A percentile compares a stretch with the other conserved stretches of the same genome.
These are phyloP conservation scores for Pseudonitzschia delicatissima DNA, from an alignment of 108 stramenopile genomes.

Conservation along the genomic window DNA sequence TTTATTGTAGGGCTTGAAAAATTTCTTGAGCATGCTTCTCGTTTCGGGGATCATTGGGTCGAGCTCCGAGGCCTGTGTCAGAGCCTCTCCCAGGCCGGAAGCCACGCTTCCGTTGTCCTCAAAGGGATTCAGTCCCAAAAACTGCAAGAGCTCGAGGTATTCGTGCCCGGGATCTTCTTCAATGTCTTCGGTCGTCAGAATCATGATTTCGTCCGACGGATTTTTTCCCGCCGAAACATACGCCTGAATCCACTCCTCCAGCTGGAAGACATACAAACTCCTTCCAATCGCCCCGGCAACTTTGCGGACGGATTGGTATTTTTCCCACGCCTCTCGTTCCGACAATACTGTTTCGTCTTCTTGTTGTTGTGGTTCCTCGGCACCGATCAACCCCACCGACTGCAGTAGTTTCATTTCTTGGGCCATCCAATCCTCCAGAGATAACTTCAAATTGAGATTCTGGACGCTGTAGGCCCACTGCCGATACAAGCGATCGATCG, in stretches of 20 bases:
- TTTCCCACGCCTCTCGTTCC: slow-evolving; percentile 27
- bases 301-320: slow-evolving; percentile 19
- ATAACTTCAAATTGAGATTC: slow-evolving; percentile 4
- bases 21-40: slow-evolving; percentile 16
- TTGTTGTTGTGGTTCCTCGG: background rate
- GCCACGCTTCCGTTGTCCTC: background rate
- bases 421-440: slow-evolving; percentile 39
- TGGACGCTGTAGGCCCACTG: slow-evolving; percentile 24
- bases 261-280: slow-evolving; percentile 27
- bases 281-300: slow-evolving; percentile 20
- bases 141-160: slow-evolving; percentile 15
- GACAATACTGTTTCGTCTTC: background rate
- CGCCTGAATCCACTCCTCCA: slow-evolving; percentile 30
- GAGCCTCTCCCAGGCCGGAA: background rate
- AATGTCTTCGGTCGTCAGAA: slow-evolving; percentile 19
- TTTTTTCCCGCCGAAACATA: slow-evolving; percentile 23
- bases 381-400: slow-evolving; percentile 13
- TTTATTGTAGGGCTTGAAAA: slow-evolving; percentile 35
- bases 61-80: background rate
- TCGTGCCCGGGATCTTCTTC: slow-evolving; percentile 19
- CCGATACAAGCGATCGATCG: slow-evolving; percentile 35
- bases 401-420: slow-evolving; percentile 21
- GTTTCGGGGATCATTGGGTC: slow-evolving; percentile 25
- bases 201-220: slow-evolving; percentile 17
- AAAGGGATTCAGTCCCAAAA: slow-evolving; percentile 20